phyloP scores from a whole-genome alignment of 2,329 filamentous ascomycete species.

The Scedosporium dehoogii region DNA sequence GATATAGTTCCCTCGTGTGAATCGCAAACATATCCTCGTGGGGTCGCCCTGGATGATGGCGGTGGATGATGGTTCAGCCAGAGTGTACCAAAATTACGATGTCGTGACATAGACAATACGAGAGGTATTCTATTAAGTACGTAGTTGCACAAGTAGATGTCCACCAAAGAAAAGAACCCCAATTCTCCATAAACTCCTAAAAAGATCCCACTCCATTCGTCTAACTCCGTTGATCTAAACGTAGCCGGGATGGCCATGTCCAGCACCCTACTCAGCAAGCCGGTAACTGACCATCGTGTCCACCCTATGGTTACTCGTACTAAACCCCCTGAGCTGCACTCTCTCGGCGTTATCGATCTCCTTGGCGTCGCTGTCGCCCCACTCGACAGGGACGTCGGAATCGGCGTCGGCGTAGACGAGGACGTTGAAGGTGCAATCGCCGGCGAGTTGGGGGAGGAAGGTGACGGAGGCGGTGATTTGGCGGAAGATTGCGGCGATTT shows the following conservation, averaged over 20 bases:
- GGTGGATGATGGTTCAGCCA: no score
- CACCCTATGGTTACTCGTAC: slow-evolving; percentile 86
- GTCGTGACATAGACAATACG: neutral
- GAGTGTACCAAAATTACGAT: no score
- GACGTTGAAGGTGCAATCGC: slow-evolving; percentile 97
- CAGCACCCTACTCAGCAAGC: slow-evolving; percentile 20
- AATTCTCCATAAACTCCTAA: neutral
- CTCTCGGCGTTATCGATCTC: slow-evolving; percentile 92
- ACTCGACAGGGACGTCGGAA: slow-evolving; percentile 92
- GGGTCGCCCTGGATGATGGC: no score
- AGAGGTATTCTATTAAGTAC: neutral
- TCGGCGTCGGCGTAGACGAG: slow-evolving; percentile 96
- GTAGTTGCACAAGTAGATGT: neutral
- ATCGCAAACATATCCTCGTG: no score
- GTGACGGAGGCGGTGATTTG: slow-evolving; percentile 98
- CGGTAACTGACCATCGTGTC: slow-evolving; percentile 95
- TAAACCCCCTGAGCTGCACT: slow-evolving; percentile 91
- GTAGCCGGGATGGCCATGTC: neutral
- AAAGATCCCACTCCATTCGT: neutral
- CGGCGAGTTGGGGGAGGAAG: slow-evolving; percentile 85
- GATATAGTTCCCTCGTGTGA: no score
- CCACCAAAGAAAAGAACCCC: neutral
- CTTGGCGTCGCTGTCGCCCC: slow-evolving; percentile 97
- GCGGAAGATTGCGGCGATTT: slow-evolving; percentile 93
- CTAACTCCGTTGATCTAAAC: neutral